Percentiles rank a stretch among this genome's conserved stretches.
phyloP scores from a whole-genome alignment of 768 basidiomycete genomes.

The Trametes villosa region DNA sequence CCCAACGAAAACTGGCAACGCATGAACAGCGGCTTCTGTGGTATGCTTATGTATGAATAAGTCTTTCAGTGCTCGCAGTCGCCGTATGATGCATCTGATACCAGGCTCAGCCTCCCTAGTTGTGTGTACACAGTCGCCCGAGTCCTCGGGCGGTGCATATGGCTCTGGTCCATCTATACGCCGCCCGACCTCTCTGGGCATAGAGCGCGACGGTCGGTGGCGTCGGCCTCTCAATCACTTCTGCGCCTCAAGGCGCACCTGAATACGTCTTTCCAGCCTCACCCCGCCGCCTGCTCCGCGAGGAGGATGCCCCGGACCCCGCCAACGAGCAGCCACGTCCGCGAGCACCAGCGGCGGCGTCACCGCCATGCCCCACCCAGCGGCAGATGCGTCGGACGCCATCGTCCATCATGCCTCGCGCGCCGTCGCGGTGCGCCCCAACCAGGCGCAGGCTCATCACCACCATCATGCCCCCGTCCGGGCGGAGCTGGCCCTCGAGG shows the following conservation, averaged over 20 bases:
- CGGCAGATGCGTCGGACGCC: too few species aligned
- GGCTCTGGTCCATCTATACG: background rate
- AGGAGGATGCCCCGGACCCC: too few species aligned
- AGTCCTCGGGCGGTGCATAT: background rate
- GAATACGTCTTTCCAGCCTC: too few species aligned
- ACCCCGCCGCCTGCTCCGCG: too few species aligned
- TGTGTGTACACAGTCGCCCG: constrained; percentile 4
- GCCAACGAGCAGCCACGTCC: too few species aligned
- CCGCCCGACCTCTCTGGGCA: background rate
- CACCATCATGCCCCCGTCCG: background rate
- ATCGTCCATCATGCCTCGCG: background rate
- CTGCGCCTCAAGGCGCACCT: too few species aligned
- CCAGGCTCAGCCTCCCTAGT: background rate
- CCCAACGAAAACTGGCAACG: too few species aligned
- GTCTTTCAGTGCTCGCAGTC: background rate
- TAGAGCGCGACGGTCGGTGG: background rate
- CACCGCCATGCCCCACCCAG: too few species aligned
- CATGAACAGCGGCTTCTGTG: too few species aligned
- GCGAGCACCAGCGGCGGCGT: too few species aligned
- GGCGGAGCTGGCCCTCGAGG: background rate
- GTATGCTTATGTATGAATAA: background rate
- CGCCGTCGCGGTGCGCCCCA: background rate
- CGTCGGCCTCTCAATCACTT: too few species aligned
- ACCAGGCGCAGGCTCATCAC: background rate
- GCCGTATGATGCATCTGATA: constrained; percentile 1